Percentiles rank a stretch among this genome's conserved stretches.
Conservation (phyloP, 805 yeast species). For the Candida chilensis region DNA sequence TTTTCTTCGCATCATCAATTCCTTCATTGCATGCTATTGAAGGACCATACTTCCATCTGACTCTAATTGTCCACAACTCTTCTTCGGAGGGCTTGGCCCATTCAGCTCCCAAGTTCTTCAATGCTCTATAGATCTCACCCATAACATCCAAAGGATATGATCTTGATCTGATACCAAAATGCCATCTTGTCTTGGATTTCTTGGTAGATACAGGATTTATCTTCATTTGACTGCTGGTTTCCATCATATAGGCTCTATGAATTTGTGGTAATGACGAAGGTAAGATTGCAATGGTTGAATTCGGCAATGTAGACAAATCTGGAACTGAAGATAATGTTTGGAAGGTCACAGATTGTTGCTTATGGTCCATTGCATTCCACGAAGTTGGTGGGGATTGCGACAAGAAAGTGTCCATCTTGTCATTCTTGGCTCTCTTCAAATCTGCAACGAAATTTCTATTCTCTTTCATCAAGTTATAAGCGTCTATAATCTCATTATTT, state of each 20-base stretch:
- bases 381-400: constrained; percentile 55
- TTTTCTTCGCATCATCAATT: constrained; percentile 10
- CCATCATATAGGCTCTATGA: constrained; percentile 88
- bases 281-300: constrained; percentile 81
- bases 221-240: constrained; percentile 17
- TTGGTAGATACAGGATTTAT: constrained; percentile 56
- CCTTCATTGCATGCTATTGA: constrained; percentile 10
- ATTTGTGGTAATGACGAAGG: constrained; percentile 93
- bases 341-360: constrained; percentile 11
- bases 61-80: constrained; percentile 92
- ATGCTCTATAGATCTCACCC: constrained; percentile 96
- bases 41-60: constrained; percentile 79
- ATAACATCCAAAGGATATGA: constrained; percentile 96
- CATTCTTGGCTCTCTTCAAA: constrained; percentile 39
- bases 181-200: constrained; percentile 95
- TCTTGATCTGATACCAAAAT: constrained; percentile 92
- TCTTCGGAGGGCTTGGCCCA: constrained; percentile 96
- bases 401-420: constrained; percentile 47
- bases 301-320: constrained; percentile 43
- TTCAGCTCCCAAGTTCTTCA: constrained; percentile 90
- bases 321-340: constrained; percentile 38
- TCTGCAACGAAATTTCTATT: constrained; percentile 64
- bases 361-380: constrained; percentile 11
- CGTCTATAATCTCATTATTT: constrained; percentile 75
- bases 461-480: constrained; percentile 75